Evolutionary conservation across 2,329 filamentous ascomycete genomes (phyloP).

Genomic region (Aspergillus caelatus): DNA sequence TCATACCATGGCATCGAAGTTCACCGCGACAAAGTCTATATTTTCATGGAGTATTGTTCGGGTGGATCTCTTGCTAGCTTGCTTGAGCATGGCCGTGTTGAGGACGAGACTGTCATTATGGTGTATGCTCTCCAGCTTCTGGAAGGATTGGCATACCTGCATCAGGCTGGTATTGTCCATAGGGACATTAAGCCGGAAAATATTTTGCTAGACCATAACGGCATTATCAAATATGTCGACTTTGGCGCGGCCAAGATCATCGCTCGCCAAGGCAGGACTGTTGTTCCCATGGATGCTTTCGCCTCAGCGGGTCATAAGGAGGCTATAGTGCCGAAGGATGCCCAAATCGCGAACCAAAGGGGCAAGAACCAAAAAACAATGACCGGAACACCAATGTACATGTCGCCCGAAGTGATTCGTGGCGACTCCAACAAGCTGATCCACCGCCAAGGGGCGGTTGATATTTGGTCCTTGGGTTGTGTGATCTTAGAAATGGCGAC

Average conservation of each 20-base stretch:
- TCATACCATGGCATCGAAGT: constrained; percentile 98
- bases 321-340: constrained; percentile 32
- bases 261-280: constrained; percentile 85
- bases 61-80: constrained; percentile 88
- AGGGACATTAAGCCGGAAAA: constrained; percentile 99
- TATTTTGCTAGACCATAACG: constrained; percentile 94
- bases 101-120: constrained; percentile 97
- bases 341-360: constrained; percentile 32
- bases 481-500: constrained; percentile 98
- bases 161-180: constrained; percentile 88
- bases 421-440: constrained; percentile 74
- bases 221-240: constrained; percentile 98
- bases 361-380: constrained; percentile 77
- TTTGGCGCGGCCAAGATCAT: constrained; percentile 98
- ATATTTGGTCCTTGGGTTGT: constrained; percentile 95
- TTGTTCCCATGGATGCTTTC: constrained; percentile 66
- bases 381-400: constrained; percentile 99
- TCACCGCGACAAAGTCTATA: constrained; percentile 98
- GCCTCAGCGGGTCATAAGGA: constrained; percentile 48
- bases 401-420: constrained; percentile 98
- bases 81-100: constrained; percentile 92
- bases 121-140: constrained; percentile 93
- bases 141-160: constrained; percentile 90
- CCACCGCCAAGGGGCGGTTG: constrained; percentile 81
- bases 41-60: constrained; percentile 99